Conservation (phyloP, 1,139 yeast species). For the Lodderomyces metapsilosis region DNA sequence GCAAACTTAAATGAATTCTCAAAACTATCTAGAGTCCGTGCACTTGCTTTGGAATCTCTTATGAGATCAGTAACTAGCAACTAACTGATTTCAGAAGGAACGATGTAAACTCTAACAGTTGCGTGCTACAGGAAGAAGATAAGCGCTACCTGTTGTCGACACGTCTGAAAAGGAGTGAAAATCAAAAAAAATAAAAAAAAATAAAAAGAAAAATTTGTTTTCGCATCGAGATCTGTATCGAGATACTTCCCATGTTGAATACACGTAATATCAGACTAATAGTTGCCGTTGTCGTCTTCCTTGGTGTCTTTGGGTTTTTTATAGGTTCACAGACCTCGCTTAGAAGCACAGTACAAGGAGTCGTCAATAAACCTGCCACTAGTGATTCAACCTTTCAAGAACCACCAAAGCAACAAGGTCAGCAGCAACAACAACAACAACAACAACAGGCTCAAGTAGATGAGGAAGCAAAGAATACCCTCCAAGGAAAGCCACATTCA, state of each 20-base stretch:
- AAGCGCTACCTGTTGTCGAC: not conserved
- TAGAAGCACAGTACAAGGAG: constrained; percentile 23
- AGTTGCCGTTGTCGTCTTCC: constrained; percentile 33
- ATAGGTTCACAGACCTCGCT: constrained; percentile 32
- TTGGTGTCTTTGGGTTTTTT: constrained; percentile 36
- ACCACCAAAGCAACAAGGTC: not conserved
- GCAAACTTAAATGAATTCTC: no score
- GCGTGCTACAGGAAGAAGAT: no score
- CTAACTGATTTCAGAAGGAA: no score
- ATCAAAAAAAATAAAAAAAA: not conserved
- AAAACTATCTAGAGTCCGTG: no score
- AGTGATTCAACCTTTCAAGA: constrained; percentile 15
- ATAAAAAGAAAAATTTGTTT: not conserved
- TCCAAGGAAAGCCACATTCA: constrained; percentile 33
- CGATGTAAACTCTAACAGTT: no score
- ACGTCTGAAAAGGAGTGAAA: not conserved
- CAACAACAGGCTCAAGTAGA: constrained; percentile 14
- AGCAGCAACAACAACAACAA: constrained; percentile 4
- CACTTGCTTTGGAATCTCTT: no score
- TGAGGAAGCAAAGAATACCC: constrained; percentile 28
- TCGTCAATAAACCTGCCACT: constrained; percentile 24
- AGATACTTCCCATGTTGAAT: constrained; percentile 23
- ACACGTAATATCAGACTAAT: constrained; percentile 39
- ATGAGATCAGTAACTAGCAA: no score
- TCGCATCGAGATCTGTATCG: not conserved